Conservation (phyloP, 2,329 filamentous ascomycete genomes). For the Pseudogymnoascus verrucosus region DNA sequence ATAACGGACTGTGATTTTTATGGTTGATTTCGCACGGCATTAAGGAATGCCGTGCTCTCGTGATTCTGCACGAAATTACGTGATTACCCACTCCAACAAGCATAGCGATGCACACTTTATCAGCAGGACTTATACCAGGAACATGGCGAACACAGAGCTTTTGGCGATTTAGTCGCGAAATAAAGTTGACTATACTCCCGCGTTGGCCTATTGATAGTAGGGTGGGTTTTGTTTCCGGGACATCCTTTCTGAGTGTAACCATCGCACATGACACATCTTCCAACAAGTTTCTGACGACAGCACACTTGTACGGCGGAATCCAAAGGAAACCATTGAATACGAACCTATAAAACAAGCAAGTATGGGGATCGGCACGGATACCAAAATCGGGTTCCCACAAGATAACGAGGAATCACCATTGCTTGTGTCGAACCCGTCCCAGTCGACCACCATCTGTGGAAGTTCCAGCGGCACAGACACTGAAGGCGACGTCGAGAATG, state of each 20-base stretch:
- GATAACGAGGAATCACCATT: not conserved
- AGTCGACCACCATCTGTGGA: not conserved
- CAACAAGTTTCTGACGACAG: not conserved
- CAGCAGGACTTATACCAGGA: not conserved
- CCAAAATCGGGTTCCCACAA: not conserved
- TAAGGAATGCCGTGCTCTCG: not conserved
- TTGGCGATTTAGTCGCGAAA: not conserved
- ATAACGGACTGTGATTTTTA: not conserved
- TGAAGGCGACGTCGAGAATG: not conserved
- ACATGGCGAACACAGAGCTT: not conserved
- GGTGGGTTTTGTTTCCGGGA: not conserved
- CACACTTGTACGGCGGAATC: not conserved
- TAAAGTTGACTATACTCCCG: not conserved
- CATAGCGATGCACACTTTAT: not conserved
- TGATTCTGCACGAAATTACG: not conserved
- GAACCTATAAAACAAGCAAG: not conserved
- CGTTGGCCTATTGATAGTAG: not conserved
- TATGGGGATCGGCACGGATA: not conserved
- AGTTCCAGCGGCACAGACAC: not conserved
- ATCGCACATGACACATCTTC: not conserved
- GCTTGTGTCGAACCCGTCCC: not conserved
- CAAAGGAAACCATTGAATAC: not conserved
- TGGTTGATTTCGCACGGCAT: not conserved
- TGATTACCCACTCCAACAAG: not conserved
- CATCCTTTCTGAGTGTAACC: not conserved